A percentile compares a stretch with the other conserved stretches of the same genome.
phyloP scores from a whole-genome alignment of 2,329 filamentous ascomycete species.

The Diaporthe citrichinensis region DNA sequence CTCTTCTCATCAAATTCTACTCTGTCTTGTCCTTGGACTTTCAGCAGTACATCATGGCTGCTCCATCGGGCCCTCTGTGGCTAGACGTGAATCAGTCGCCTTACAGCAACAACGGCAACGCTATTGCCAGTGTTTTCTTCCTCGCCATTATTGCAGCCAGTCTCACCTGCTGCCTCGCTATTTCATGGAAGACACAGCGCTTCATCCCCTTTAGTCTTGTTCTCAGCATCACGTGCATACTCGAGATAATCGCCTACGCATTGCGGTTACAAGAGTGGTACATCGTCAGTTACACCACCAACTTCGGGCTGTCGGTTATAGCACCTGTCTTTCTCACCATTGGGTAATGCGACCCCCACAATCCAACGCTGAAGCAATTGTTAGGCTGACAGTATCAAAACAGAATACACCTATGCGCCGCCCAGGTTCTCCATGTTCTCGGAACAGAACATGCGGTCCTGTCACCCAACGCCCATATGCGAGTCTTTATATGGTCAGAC shows the following conservation, averaged over 20 bases:
- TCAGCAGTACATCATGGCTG: constrained; percentile 26
- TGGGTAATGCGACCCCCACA: constrained; percentile 43
- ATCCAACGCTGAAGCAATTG: background rate
- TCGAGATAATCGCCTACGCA: constrained; percentile 35
- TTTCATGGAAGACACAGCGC: constrained; percentile 34
- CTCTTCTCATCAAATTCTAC: constrained; percentile 6
- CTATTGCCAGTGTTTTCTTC: constrained; percentile 33
- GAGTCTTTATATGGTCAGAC: constrained; percentile 48
- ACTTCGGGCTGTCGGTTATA: constrained; percentile 43
- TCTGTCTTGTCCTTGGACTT: background rate
- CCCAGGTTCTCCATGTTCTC: constrained; percentile 46
- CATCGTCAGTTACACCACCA: constrained; percentile 28
- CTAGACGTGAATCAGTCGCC: constrained; percentile 40
- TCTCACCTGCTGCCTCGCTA: constrained; percentile 33
- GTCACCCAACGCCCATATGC: constrained; percentile 44
- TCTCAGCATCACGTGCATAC: constrained; percentile 35
- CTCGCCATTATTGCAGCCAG: constrained; percentile 34
- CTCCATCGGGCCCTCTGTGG: constrained; percentile 31
- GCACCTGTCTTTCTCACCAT: constrained; percentile 49
- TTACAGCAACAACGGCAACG: constrained; percentile 35
- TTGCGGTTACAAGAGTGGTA: constrained; percentile 37
- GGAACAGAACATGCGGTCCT: constrained; percentile 50
- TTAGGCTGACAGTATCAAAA: background rate
- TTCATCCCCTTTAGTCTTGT: constrained; percentile 35
- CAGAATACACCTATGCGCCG: constrained; percentile 50